Percentiles rank a stretch among this genome's conserved stretches.
Evolutionary conservation across 2,329 filamentous ascomycete species (phyloP).

Genomic region (Trichoderma simmonsii): DNA sequence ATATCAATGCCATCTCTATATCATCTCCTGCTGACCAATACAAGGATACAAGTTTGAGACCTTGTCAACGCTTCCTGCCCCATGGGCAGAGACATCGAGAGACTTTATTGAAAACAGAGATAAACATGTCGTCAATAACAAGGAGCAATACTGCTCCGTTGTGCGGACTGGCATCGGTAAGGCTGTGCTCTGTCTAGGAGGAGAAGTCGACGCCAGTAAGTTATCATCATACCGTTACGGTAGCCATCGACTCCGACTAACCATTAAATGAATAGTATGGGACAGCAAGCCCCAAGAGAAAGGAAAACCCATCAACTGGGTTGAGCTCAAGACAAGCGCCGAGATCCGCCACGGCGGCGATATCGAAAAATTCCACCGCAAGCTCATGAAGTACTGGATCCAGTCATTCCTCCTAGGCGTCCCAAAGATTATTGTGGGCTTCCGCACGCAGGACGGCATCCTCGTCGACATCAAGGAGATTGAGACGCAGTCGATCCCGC

Average conservation of each 20-base stretch:
- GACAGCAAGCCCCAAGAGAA: slow-evolving; percentile 69
- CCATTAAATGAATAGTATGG: slow-evolving; percentile 57
- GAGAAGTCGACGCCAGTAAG: slow-evolving; percentile 85
- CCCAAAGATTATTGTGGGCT: slow-evolving; percentile 87
- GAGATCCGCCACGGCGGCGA: slow-evolving; percentile 67
- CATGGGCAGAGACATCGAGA: slow-evolving; percentile 70
- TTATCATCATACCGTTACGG: background rate
- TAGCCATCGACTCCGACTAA: background rate
- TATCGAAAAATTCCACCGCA: slow-evolving; percentile 75
- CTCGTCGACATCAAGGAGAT: slow-evolving; percentile 73
- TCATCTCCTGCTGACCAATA: background rate
- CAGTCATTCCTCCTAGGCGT: slow-evolving; percentile 94
- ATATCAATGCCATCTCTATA: background rate
- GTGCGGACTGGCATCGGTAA: slow-evolving; percentile 84
- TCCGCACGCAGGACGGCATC: slow-evolving; percentile 69
- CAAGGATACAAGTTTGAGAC: slow-evolving; percentile 96
- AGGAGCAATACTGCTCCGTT: slow-evolving; percentile 93
- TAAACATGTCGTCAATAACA: slow-evolving; percentile 73
- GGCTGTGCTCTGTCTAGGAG: slow-evolving; percentile 73
- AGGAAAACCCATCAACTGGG: slow-evolving; percentile 76
- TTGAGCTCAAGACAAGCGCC: slow-evolving; percentile 89
- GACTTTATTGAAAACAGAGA: slow-evolving; percentile 77
- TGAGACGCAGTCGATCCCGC: slow-evolving; percentile 74
- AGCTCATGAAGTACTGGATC: slow-evolving; percentile 94
- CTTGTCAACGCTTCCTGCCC: slow-evolving; percentile 68